phyloP scores from a whole-genome alignment of 2,329 filamentous ascomycete genomes.

The Xylaria sp. region DNA sequence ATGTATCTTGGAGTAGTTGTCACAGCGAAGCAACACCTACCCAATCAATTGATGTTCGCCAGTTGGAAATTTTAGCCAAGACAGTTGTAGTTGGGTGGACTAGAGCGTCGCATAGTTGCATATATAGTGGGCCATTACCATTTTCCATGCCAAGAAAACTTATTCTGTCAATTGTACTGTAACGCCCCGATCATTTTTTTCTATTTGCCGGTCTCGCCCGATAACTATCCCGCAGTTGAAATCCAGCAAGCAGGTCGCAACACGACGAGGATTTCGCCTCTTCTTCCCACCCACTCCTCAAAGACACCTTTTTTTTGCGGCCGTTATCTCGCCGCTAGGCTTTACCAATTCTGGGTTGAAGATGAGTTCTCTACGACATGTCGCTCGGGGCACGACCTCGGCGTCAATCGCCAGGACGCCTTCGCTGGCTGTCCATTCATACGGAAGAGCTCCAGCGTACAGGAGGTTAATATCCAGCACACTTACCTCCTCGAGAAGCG shows the following conservation, averaged over 20 bases:
- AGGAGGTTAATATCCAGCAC: slow-evolving; percentile 55
- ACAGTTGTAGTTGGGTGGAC: no score
- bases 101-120: neutral
- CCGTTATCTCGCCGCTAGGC: slow-evolving; percentile 16
- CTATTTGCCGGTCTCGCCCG: slow-evolving; percentile 43
- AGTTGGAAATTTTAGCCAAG: slow-evolving; percentile 27
- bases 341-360: slow-evolving; percentile 42
- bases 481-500: slow-evolving; percentile 46
- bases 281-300: slow-evolving; percentile 32
- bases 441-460: slow-evolving; percentile 59
- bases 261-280: slow-evolving; percentile 33
- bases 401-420: slow-evolving; percentile 55
- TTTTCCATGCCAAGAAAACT: neutral
- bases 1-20: neutral
- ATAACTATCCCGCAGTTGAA: slow-evolving; percentile 28
- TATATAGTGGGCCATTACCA: neutral
- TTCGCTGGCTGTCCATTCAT: slow-evolving; percentile 51
- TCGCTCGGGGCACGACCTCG: slow-evolving; percentile 57
- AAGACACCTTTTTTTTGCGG: slow-evolving; percentile 33
- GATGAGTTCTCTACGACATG: slow-evolving; percentile 59
- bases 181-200: slow-evolving; percentile 43
- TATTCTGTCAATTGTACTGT: slow-evolving; percentile 10
- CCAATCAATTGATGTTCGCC: neutral
- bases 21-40: neutral
- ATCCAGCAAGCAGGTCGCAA: slow-evolving; percentile 27